A percentile compares a stretch with the other conserved stretches of the same genome.
phyloP scores from a whole-genome alignment of 2,329 filamentous ascomycete species.

The Alternaria alternata region DNA sequence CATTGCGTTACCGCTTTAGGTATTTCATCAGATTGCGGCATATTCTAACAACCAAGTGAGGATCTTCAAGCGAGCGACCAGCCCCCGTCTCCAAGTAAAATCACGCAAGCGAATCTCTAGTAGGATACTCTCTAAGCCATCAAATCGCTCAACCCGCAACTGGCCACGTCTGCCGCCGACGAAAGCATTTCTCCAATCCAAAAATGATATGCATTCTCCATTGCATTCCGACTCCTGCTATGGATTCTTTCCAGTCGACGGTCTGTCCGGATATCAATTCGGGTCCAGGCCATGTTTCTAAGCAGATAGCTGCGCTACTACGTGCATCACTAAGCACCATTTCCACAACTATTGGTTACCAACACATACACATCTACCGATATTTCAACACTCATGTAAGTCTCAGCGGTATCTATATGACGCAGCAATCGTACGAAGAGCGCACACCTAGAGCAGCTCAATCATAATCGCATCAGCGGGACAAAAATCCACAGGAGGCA shows the following conservation, averaged over 20 bases:
- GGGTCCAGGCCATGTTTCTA: conserved; percentile 12
- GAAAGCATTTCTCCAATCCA: background rate
- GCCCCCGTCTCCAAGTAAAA: conserved; percentile 17
- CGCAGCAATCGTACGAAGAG: background rate
- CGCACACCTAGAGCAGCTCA: background rate
- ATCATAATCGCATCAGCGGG: background rate
- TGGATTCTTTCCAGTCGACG: background rate
- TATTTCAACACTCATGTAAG: background rate
- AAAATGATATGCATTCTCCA: background rate
- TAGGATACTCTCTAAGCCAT: conserved; percentile 18
- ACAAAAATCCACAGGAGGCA: background rate
- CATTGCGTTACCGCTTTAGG: background rate
- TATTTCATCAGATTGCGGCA: background rate
- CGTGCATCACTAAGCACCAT: conserved; percentile 24
- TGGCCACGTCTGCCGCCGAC: conserved; percentile 15
- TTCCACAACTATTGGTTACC: conserved; percentile 4
- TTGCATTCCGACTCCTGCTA: background rate
- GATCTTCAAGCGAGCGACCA: conserved; percentile 4
- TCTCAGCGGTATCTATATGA: background rate
- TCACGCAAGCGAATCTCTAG: conserved; percentile 22
- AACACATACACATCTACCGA: background rate
- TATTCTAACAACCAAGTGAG: background rate
- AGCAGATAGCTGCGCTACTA: conserved; percentile 14
- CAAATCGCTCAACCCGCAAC: background rate
- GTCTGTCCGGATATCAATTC: background rate